phyloP scores from a whole-genome alignment of 1,284 basidiomycete species.

The Ceraceosorus bombacis region DNA sequence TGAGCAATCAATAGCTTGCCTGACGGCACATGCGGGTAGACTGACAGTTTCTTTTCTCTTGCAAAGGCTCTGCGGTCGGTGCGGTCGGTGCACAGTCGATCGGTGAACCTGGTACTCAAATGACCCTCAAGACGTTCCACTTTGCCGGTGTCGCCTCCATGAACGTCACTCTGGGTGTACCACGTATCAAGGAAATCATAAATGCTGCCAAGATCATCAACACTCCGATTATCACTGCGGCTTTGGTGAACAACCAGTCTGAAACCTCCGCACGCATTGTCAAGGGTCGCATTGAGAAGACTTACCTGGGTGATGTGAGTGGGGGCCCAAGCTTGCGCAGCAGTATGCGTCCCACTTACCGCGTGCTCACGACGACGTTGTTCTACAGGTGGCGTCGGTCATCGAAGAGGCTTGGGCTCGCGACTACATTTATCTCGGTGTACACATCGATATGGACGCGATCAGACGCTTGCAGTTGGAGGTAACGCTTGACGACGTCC shows the following conservation, averaged over 20 bases:
- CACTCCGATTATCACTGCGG: slow-evolving; percentile 96
- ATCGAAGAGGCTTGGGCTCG: slow-evolving; percentile 94
- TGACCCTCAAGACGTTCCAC: slow-evolving; percentile 99
- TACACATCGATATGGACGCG: slow-evolving; percentile 83
- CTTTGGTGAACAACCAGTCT: slow-evolving; percentile 64
- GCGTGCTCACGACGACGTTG: slow-evolving; percentile 19
- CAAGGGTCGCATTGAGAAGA: slow-evolving; percentile 93
- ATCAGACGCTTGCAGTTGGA: slow-evolving; percentile 89
- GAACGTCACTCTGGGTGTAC: slow-evolving; percentile 98
- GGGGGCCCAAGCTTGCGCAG: no score
- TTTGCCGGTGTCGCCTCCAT: slow-evolving; percentile 99
- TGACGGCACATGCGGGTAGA: no score
- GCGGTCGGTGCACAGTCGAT: slow-evolving; percentile 99
- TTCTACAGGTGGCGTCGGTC: slow-evolving; percentile 61
- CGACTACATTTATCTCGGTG: slow-evolving; percentile 82
- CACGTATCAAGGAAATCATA: slow-evolving; percentile 99
- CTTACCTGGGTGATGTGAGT: slow-evolving; percentile 68
- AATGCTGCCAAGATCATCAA: slow-evolving; percentile 95
- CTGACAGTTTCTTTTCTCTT: no score
- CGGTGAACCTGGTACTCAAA: slow-evolving; percentile 97
- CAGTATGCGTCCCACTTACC: no score
- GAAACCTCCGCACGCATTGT: slow-evolving; percentile 90
- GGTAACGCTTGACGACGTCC: slow-evolving; percentile 83
- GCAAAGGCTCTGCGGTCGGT: slow-evolving; percentile 64
- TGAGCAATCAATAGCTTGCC: no score